Evolutionary conservation across 306 rosid species (phyloP), one percentile per base, ranked within the genome.

Genomic region (Vigna trinervia): DNA sequence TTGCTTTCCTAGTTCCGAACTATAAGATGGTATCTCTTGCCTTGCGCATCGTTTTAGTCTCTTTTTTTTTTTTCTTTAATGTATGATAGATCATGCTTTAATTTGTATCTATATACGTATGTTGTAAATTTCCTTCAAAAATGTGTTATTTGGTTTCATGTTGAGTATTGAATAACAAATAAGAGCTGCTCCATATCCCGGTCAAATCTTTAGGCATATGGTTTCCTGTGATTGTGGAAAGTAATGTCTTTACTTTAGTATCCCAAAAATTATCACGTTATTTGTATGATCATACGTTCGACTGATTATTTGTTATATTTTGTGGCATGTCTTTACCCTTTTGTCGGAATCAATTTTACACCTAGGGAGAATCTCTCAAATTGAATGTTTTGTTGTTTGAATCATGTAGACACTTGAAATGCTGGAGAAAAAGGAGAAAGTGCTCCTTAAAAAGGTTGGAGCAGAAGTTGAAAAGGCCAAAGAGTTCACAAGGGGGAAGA

Each of bases 381-480:
- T 76, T 79, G 71, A 69, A 19, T 53, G 69, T 62, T 57, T 48
- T 56, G 17, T 41, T 50, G 43, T 75, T 48, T 53, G 75, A 78
- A 75, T 80, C 46, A 34, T 84, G 71, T 84, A 95, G 99, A 95
- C 99, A 3, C 97, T 95, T 65, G 99, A 95, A 86, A 92, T 95
- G 99, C 90, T 95, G n/a, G 99, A 95, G 89, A 95, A 95, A 85
- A 95, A 95, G 90, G 99, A 95, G 84, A 95, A 92, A 56, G 97
- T 95, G n/a, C 91, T 95, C 57, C 74, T 87, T 53, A 95, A 92
- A 76, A 95, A 92, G 87, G 97, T 94, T 57, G 13, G 86, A 1
- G 85, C 86, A 0, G 99, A 95, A 83, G 92, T 95, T 80, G 99
- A 92, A 77, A 95, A 77, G 87, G 99, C 99, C 50, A 95, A 95